Conservation (phyloP, 768 basidiomycete genomes). For the Leccinum pellstonianum region DNA sequence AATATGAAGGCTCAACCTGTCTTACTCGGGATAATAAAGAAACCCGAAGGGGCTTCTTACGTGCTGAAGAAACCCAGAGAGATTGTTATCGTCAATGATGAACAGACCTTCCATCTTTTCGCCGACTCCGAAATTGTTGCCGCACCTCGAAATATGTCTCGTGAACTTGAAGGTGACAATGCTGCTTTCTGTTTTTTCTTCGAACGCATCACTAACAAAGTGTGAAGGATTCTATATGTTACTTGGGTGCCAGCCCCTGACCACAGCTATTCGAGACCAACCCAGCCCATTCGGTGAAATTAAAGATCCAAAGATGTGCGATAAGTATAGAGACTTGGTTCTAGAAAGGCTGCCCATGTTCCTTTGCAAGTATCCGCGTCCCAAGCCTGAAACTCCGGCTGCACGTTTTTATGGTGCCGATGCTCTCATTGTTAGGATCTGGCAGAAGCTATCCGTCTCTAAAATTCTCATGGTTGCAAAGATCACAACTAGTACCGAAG, state of each 20-base stretch:
- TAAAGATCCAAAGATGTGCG: conserved; percentile 40
- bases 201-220: not conserved
- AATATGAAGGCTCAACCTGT: conserved; percentile 68
- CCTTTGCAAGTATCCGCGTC: conserved; percentile 76
- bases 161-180: conserved; percentile 79
- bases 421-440: conserved; percentile 66
- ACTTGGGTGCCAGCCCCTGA: conserved; percentile 72
- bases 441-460: conserved; percentile 56
- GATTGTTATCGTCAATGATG: conserved; percentile 80
- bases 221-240: conserved; percentile 61
- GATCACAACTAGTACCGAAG: conserved; percentile 39
- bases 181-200: too few species aligned
- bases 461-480: conserved; percentile 56
- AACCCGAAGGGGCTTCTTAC: conserved; percentile 56
- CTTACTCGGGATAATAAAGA: conserved; percentile 57
- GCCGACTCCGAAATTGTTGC: conserved; percentile 59
- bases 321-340: conserved; percentile 53
- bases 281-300: conserved; percentile 56
- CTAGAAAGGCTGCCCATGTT: conserved; percentile 83
- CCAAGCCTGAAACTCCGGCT: conserved; percentile 51
- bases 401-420: conserved; percentile 28
- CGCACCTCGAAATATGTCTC: conserved; percentile 81
- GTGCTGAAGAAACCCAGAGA: conserved; percentile 63
- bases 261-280: conserved; percentile 67
- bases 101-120: conserved; percentile 71